Base-by-base conservation (phyloP, 192 early-diverging fungal genomes). In the Backusella australiensis region DNA sequence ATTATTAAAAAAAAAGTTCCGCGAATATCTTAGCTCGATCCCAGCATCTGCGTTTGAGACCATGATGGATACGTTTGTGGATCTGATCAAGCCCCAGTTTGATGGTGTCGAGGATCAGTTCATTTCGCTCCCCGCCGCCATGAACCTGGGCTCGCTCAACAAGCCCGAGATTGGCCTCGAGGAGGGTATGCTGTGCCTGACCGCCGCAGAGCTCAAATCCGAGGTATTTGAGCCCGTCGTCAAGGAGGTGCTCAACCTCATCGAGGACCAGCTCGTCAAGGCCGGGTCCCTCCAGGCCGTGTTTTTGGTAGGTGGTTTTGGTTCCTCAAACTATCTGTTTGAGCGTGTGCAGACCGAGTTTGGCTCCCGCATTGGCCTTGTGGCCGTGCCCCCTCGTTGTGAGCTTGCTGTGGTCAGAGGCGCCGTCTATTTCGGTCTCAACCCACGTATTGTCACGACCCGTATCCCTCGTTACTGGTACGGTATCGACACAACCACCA, bases 141-240 rank as follows among this genome's bases (percentile, higher is more conserved):
- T 85, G 34, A 83, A 85, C 39, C 75, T 87, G 32, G 86, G 80
- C 1, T 83, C 82, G 7, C 59, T 87, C 29, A 84, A 81, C 17
- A 85, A 87, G 39, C 76, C 80, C 15, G 79, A 80, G 26, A 86
- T 86, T 71, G 84, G 84, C 1, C 72, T 87, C 8, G 85, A 87
- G 46, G 86, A 85, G 26, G 89, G 86, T 21, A 79, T 83, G 26
- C 67, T 90, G 17, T 86, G 85, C 52, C 68, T 88, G n/a, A 82
- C 84, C 9, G 87, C 86, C 1, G 80, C 81, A 26, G 83, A 86
- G 15, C 75, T 87, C 74, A 87, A 76, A 49, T 39, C 77, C 41
- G 86, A 86, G 49, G 83, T 89, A 2, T 89, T 89, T 83, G 88
- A 89, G 26, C 86, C 88, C 0, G 86, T 89, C 12, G 80, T 89